phyloP scores from a whole-genome alignment of 2,329 filamentous ascomycete species.

The Scleromitrula shiraiana region DNA sequence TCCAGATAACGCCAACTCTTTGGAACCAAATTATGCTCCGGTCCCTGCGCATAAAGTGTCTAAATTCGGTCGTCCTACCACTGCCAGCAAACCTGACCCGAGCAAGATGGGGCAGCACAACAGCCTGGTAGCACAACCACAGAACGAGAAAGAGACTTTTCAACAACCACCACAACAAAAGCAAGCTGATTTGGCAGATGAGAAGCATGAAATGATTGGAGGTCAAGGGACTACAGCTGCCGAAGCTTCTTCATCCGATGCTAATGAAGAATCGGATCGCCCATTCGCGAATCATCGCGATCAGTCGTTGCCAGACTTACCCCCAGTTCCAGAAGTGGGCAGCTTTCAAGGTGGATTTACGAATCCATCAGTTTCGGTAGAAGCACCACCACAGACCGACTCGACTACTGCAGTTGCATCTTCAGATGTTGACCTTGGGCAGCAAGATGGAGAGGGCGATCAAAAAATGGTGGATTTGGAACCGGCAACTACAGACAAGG shows the following conservation, averaged over 20 bases:
- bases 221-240: constrained; percentile 9
- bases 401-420: background rate
- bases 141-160: constrained; percentile 25
- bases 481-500: constrained; percentile 17
- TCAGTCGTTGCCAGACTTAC: constrained; percentile 26
- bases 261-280: constrained; percentile 20
- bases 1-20: constrained; percentile 31
- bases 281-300: constrained; percentile 19
- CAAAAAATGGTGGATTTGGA: constrained; percentile 21
- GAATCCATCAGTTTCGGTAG: constrained; percentile 13
- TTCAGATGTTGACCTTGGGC: constrained; percentile 6
- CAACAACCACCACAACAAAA: constrained; percentile 15
- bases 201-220: constrained; percentile 10
- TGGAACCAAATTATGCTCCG: constrained; percentile 36
- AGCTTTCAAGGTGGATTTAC: constrained; percentile 18
- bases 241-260: constrained; percentile 8
- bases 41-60: constrained; percentile 39
- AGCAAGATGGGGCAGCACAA: constrained; percentile 14
- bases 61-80: constrained; percentile 30
- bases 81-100: constrained; percentile 26
- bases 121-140: constrained; percentile 10
- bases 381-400: constrained; percentile 6
- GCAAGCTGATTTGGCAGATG: constrained; percentile 13
- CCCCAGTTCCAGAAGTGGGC: constrained; percentile 24
- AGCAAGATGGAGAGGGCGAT: constrained; percentile 22